A percentile compares a stretch with the other conserved stretches of the same genome.
phyloP scores from a whole-genome alignment of 148 eudicot genomes.

The Nepenthes gracilis region DNA sequence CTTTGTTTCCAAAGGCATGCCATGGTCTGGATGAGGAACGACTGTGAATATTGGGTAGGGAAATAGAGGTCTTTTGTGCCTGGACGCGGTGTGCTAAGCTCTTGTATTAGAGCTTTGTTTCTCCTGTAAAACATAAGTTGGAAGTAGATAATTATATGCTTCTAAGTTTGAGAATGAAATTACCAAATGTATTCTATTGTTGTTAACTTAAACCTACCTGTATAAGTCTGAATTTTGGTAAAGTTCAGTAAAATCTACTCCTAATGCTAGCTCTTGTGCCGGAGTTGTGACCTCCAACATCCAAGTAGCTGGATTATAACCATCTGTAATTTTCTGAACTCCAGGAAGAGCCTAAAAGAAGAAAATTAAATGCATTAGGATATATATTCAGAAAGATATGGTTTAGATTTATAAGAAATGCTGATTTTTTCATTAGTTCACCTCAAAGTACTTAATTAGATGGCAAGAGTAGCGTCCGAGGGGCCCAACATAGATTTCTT shows the following conservation, averaged over 20 bases:
- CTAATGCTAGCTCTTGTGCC: slow-evolving; percentile 8
- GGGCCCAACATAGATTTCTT: slow-evolving; percentile 12
- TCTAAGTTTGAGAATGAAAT: background rate
- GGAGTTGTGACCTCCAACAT: slow-evolving; percentile 11
- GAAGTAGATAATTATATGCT: background rate
- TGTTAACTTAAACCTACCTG: slow-evolving; percentile 7
- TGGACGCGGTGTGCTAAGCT: slow-evolving; percentile 1
- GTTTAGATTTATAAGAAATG: too few relatives aligned
- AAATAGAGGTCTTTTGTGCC: slow-evolving; percentile 2
- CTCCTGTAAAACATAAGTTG: background rate
- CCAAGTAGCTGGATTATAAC: slow-evolving; percentile 11
- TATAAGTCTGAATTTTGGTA: slow-evolving; percentile 28
- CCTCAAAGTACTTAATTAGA: slow-evolving; percentile 9
- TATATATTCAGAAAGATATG: too few relatives aligned
- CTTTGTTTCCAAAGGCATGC: slow-evolving; percentile 4
- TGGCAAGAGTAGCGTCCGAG: slow-evolving; percentile 3
- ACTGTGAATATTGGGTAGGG: slow-evolving; percentile 2
- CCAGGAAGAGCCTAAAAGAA: background rate
- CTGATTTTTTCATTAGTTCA: background rate
- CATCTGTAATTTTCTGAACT: background rate
- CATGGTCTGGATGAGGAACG: background rate
- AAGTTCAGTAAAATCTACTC: slow-evolving; percentile 21
- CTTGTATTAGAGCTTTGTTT: slow-evolving; percentile 1
- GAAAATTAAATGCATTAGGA: too few relatives aligned
- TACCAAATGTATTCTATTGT: background rate